Percentiles rank a stretch among this genome's conserved stretches.
Evolutionary conservation across 2,329 filamentous ascomycete genomes (phyloP).

Genomic region (Paecilomyces formosus): DNA sequence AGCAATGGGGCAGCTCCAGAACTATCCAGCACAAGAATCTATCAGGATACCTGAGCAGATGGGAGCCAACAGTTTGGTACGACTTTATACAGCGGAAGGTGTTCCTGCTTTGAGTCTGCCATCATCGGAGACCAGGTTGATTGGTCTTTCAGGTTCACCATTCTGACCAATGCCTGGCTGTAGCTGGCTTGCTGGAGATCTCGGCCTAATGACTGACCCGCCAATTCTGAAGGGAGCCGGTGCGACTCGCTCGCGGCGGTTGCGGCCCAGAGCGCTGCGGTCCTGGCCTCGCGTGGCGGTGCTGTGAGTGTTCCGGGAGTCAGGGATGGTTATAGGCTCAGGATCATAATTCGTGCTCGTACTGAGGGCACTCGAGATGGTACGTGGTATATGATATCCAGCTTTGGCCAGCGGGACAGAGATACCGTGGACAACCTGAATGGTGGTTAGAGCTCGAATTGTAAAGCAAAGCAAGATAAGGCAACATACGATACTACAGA

Average conservation of each 20-base stretch:
- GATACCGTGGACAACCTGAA: slow-evolving; percentile 67
- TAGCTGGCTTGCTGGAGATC: slow-evolving; percentile 6
- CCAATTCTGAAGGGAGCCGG: slow-evolving; percentile 20
- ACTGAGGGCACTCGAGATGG: slow-evolving; percentile 39
- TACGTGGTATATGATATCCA: slow-evolving; percentile 39
- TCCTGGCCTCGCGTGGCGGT: slow-evolving; percentile 19
- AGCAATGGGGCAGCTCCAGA: too few relatives aligned
- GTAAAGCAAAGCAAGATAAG: slow-evolving; percentile 1
- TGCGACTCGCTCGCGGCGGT: slow-evolving; percentile 13
- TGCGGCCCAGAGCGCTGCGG: slow-evolving; percentile 17
- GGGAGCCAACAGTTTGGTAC: background rate
- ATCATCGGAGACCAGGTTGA: background rate
- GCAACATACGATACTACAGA: slow-evolving; percentile 69
- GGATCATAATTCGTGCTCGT: slow-evolving; percentile 24
- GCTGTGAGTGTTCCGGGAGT: slow-evolving; percentile 21
- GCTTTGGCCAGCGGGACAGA: slow-evolving; percentile 62
- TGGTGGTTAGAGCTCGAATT: background rate
- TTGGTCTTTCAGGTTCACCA: background rate
- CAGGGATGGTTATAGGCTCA: slow-evolving; percentile 21
- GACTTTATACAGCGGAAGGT: background rate
- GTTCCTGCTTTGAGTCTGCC: background rate
- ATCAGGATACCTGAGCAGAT: background rate
- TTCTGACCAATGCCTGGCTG: background rate
- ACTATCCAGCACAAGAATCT: too few relatives aligned
- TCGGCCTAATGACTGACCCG: slow-evolving; percentile 14